Evolutionary conservation across 1,139 yeast genomes (phyloP), one percentile per base, ranked within the genome.

Genomic region (Saccharomycopsis crataegensis): DNA sequence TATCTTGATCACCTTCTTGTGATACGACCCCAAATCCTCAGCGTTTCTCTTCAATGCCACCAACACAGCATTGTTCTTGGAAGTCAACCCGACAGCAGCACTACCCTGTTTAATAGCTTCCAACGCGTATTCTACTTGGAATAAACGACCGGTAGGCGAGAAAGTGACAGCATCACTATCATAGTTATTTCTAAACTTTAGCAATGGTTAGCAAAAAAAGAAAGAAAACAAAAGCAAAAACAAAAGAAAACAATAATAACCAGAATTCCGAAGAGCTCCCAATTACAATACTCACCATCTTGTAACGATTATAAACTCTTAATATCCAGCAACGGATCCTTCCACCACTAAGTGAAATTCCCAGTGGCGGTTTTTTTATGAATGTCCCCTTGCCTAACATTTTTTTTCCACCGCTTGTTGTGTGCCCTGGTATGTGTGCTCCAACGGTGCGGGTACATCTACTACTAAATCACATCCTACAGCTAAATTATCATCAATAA

Each of bases 81-180:
- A 89, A 43, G 87, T 86, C 55, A 93, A 75, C 6, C 99, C 99
- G 43, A 91, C 97, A 12, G 97, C 93, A 2, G 97, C 98, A 62
- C 96, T 85, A 48, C 99, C 99, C 72, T 93, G 99, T 68, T 93
- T 93, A 70, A 93, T 93, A 16, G 99, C 98, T 67, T 93, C 99
- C 58, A 91, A 75, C 2, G 99, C 99, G 65, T 93, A 93, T 68
- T 93, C 99, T 41, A 84, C 86, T 71, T 93, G 99, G 74, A 93
- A 93, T 58, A 93, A 79, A 64, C 98, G 80, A 22, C 99, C 99
- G 1, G 98, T 93, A 53, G 99, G 98, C 43, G 98, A 90, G 72
- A 88, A 93, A 32, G 99, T 93, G 59, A 93, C 96, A 45, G 97
- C 84, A 69, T 93, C 99, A 78, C 95, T 94, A 69, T 93, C 99